Conservation (phyloP, 495 filamentous ascomycete genomes). For the Podospora pseudocomata region DNA sequence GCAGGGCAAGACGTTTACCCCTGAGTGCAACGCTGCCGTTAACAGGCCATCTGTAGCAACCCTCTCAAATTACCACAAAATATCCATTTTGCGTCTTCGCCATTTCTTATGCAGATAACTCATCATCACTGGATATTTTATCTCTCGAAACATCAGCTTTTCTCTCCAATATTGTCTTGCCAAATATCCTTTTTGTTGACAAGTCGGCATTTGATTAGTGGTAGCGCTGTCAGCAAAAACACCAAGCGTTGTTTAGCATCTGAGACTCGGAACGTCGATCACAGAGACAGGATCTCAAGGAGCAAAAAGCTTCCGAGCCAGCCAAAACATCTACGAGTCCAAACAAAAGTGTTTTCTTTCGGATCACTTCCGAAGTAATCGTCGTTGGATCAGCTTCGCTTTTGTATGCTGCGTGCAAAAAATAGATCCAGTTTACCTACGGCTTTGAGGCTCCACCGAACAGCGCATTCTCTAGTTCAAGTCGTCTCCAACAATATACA, state of each 20-base stretch:
- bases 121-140: too few species aligned
- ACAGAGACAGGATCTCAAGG: not conserved
- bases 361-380: not conserved
- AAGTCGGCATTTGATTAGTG: not conserved
- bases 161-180: too few species aligned
- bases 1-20: not conserved
- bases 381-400: not conserved
- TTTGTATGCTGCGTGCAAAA: not conserved
- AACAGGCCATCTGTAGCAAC: not conserved
- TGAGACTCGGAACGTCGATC: conserved; percentile 22
- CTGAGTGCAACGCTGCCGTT: not conserved
- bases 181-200: not conserved
- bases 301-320: conserved; percentile 10
- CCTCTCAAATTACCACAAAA: not conserved
- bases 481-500: too few species aligned
- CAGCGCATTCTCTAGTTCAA: too few species aligned
- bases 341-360: conserved; percentile 5
- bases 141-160: too few species aligned
- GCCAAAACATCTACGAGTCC: conserved; percentile 8
- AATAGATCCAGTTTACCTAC: not conserved
- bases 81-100: not conserved
- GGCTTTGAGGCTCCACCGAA: not conserved
- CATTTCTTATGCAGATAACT: not conserved
- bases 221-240: conserved; percentile 8
- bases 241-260: conserved; percentile 17